Percentiles rank a stretch among this genome's conserved stretches.
These are phyloP conservation scores for Phytophthora chlamydospora DNA, from an alignment of 352 stramenopile genomes.

Conservation along the genomic window DNA sequence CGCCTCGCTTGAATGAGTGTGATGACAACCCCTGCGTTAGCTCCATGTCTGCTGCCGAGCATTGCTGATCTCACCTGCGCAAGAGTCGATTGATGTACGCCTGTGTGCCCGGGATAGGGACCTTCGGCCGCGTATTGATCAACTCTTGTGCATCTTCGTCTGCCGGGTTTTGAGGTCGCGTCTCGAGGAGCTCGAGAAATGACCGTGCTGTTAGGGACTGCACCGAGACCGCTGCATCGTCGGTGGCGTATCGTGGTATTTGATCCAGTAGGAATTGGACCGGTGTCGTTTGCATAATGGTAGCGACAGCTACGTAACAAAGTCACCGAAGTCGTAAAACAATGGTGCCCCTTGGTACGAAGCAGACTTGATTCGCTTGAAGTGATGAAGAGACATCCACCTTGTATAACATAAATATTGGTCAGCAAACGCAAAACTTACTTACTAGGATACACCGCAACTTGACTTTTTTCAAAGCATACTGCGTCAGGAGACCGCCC, in stretches of 20 bases:
- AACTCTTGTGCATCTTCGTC: background rate
- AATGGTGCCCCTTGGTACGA: constrained; percentile 7
- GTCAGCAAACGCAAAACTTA: background rate
- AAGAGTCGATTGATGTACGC: constrained; percentile 10
- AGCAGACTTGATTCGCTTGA: constrained; percentile 15
- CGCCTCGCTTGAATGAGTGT: constrained; percentile 10
- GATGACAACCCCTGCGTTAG: constrained; percentile 1
- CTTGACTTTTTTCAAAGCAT: constrained; percentile 1
- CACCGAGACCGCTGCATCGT: too few species aligned
- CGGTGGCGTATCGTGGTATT: constrained; percentile 1
- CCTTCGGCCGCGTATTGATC: background rate
- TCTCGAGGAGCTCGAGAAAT: constrained; percentile 9
- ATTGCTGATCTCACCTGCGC: constrained; percentile 6
- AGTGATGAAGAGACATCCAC: constrained; percentile 17
- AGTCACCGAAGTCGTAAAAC: constrained; percentile 6
- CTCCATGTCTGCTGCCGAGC: background rate
- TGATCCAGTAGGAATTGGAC: constrained; percentile 17
- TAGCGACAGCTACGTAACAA: constrained; percentile 2
- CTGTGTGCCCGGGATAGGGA: constrained; percentile 10
- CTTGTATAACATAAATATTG: constrained; percentile 5
- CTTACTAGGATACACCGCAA: constrained; percentile 14
- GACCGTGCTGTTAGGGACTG: too few species aligned
- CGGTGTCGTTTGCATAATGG: constrained; percentile 5
- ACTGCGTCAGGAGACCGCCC: constrained; percentile 8
- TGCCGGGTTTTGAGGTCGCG: background rate